Evolutionary conservation across 1,284 basidiomycete species (phyloP).

Genomic region (Pholiota adiposa): DNA sequence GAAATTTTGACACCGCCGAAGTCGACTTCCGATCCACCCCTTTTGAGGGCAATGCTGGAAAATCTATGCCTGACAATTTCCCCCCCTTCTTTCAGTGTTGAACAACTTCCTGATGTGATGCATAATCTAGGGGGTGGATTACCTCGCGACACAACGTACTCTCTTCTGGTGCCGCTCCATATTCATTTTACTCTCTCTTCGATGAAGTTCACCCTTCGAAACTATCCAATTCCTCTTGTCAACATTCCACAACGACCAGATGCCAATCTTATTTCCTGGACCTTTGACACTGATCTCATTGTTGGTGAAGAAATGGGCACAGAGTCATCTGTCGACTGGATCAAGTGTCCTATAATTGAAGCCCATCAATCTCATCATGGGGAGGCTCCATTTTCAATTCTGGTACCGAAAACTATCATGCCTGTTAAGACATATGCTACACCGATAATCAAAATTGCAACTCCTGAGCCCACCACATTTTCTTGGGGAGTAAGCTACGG

Average conservation of each 20-base stretch:
- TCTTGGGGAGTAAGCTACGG: constrained; percentile 93
- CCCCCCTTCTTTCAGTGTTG: constrained; percentile 66
- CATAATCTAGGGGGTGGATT: constrained; percentile 72
- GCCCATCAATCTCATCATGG: constrained; percentile 55
- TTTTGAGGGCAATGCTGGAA: constrained; percentile 69
- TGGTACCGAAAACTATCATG: constrained; percentile 93
- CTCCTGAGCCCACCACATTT: constrained; percentile 73
- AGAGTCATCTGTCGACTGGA: constrained; percentile 72
- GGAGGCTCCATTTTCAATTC: constrained; percentile 61
- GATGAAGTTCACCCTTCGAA: constrained; percentile 72
- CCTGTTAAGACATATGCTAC: constrained; percentile 92
- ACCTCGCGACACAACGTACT: constrained; percentile 75
- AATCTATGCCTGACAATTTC: constrained; percentile 63
- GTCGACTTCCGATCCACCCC: constrained; percentile 60
- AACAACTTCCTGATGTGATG: constrained; percentile 71
- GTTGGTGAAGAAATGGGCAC: constrained; percentile 90
- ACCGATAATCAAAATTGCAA: constrained; percentile 71
- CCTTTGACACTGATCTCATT: constrained; percentile 82
- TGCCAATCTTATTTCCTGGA: constrained; percentile 50
- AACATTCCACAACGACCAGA: constrained; percentile 55
- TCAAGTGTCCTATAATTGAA: constrained; percentile 68
- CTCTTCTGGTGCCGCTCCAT: constrained; percentile 85
- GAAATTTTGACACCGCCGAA: constrained; percentile 43
- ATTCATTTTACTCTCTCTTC: constrained; percentile 73
- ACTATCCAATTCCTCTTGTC: constrained; percentile 78